Evolutionary conservation across 2,329 filamentous ascomycete genomes (phyloP).

Genomic region (Salinomyces thailandicus): DNA sequence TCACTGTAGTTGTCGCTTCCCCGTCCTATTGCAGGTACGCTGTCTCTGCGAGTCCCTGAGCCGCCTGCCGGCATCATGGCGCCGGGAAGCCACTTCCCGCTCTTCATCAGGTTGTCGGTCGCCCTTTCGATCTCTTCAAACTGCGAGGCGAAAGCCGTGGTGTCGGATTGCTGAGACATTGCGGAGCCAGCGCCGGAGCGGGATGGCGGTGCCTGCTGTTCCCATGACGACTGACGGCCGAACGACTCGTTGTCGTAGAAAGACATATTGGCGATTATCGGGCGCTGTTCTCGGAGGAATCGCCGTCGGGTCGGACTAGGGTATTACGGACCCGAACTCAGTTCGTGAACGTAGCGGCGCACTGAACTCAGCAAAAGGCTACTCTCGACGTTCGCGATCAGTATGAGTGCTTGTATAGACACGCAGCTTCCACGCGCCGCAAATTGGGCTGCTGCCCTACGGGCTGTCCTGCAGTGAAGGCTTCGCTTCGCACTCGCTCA

Average conservation of each 20-base stretch:
- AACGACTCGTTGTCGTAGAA: conserved; percentile 58
- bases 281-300: not conserved
- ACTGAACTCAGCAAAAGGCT: too few species aligned
- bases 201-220: conserved; percentile 56
- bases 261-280: conserved; percentile 42
- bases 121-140: conserved; percentile 95
- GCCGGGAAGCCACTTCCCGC: conserved; percentile 70
- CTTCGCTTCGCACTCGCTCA: too few species aligned
- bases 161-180: conserved; percentile 49
- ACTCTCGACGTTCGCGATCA: too few species aligned
- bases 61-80: conserved; percentile 21
- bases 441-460: too few species aligned
- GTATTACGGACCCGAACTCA: conserved; percentile 13
- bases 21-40: conserved; percentile 52
- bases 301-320: conserved; percentile 12
- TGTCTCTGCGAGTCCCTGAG: conserved; percentile 62
- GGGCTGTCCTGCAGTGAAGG: too few species aligned
- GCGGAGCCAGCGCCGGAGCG: conserved; percentile 68
- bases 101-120: conserved; percentile 91
- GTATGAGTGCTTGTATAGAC: too few species aligned
- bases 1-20: conserved; percentile 35
- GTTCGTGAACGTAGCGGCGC: too few species aligned
- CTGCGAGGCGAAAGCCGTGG: conserved; percentile 70
- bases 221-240: conserved; percentile 58
- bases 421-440: too few species aligned